Base-by-base conservation (phyloP, 1,139 yeast species). In the Blastobotrys persicus region DNA sequence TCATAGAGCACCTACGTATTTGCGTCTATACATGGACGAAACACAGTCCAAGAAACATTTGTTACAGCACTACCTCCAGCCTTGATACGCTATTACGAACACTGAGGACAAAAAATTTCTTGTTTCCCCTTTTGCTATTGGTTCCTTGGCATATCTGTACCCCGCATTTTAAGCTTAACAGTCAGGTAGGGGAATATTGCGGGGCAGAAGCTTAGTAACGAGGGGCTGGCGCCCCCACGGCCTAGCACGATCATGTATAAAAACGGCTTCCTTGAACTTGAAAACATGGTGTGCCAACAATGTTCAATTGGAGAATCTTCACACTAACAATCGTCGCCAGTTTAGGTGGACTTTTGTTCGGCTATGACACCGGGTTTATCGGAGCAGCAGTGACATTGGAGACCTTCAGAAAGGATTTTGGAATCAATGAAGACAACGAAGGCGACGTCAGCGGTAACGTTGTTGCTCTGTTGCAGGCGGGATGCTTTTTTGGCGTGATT, bases 281-380 rank as follows among this genome's bases (percentile, higher is more conserved):
- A n/a, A 7, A 33, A 11, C 11, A 4, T 40, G 19, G 17, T 40
- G 13, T 40, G 14, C 13, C 4, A 14, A 45, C 2, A 20, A 47
- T 47, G 49, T 12, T 40, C n/a, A 65, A 64, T 54, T 48, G 26
- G 20, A 53, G 65, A 19, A 54, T 64, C 39, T 57, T 62, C 46
- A 34, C 62, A 42, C 53, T 66, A 12, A 67, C 71, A 1, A 35
- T 59, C 3, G 55, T 72, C 47, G 74, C 77, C 1, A 67, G 74
- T 13, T 67, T 75, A 48, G 73, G 71, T 20, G 73, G 73, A 26
- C 64, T 68, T 31, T 64, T 71, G 47, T 68, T 69, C 47, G 77
- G 77, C 11, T 74, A 73, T 55, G 78, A 74, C 48, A 74, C 76
- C 4, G 78, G 77, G 1, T 73, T 73, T 59, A 73, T 73, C 35